A percentile compares a stretch with the other conserved stretches of the same genome.
Conservation (phyloP, 2,329 filamentous ascomycete species). For the Aureobasidium subglaciale region DNA sequence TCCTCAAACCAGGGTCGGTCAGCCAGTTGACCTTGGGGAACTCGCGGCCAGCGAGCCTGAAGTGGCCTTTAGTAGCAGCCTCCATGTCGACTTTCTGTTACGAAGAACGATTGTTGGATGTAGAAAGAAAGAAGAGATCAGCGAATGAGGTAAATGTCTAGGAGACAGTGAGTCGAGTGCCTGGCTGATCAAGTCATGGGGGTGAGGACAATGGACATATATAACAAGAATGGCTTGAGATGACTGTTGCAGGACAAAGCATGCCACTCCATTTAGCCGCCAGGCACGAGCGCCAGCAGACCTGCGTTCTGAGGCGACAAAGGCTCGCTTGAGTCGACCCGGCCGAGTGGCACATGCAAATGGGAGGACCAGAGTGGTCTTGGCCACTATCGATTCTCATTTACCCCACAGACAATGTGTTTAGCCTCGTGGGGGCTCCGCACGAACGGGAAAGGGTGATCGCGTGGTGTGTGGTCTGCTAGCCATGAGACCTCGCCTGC, state of each 20-base stretch:
- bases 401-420: constrained; percentile 5
- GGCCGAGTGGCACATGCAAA: constrained; percentile 3
- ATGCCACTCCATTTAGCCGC: constrained; percentile 12
- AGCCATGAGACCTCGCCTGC: background rate
- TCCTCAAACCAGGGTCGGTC: constrained; percentile 26
- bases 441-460: constrained; percentile 12
- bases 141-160: background rate
- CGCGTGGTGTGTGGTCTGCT: constrained; percentile 9
- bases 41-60: constrained; percentile 26
- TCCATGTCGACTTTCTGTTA: constrained; percentile 22
- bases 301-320: background rate
- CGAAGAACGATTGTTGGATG: constrained; percentile 8
- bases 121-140: background rate
- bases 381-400: constrained; percentile 12
- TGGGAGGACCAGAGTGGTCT: constrained; percentile 2
- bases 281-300: background rate
- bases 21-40: constrained; percentile 30
- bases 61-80: constrained; percentile 27
- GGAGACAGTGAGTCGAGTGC: constrained; percentile 9
- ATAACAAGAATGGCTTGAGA: background rate
- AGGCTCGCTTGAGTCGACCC: constrained; percentile 7
- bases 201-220: constrained; percentile 5
- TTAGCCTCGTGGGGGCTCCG: constrained; percentile 13
- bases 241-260: background rate
- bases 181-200: constrained; percentile 6